Evolutionary conservation across 106 monocot species (phyloP).

Genomic region (Hemerocallis citrina): DNA sequence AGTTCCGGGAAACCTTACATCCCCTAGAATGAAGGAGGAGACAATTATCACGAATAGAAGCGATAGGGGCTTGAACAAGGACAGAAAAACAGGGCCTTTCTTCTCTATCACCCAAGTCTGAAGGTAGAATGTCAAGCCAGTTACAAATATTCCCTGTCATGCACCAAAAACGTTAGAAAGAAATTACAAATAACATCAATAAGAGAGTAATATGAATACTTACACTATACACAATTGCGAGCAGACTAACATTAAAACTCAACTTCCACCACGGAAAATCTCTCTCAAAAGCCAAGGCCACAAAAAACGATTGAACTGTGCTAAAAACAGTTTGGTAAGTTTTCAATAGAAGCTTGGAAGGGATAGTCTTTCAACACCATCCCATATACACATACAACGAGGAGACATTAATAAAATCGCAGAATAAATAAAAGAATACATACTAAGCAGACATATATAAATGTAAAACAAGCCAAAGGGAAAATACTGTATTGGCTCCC

Average conservation of each 20-base stretch:
- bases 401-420: too few species aligned
- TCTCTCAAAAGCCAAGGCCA: constrained; percentile 34
- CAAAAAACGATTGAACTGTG: constrained; percentile 31
- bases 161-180: not conserved
- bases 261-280: constrained; percentile 38
- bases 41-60: constrained; percentile 31
- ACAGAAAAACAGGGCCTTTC: constrained; percentile 50
- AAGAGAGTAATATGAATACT: not conserved
- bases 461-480: constrained; percentile 13
- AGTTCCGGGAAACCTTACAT: too few species aligned
- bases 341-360: constrained; percentile 40
- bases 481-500: constrained; percentile 11
- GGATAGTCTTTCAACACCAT: constrained; percentile 33
- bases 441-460: not conserved
- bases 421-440: not conserved
- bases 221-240: constrained; percentile 40
- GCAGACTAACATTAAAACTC: constrained; percentile 23
- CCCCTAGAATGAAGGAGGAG: constrained; percentile 37
- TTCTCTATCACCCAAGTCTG: constrained; percentile 59
- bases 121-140: constrained; percentile 40
- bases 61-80: constrained; percentile 37
- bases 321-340: constrained; percentile 32
- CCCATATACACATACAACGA: too few species aligned
- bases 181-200: too few species aligned
- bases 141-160: constrained; percentile 43